Base-by-base conservation (phyloP, 108 stramenopile species). In the Cyclotella baltica region DNA sequence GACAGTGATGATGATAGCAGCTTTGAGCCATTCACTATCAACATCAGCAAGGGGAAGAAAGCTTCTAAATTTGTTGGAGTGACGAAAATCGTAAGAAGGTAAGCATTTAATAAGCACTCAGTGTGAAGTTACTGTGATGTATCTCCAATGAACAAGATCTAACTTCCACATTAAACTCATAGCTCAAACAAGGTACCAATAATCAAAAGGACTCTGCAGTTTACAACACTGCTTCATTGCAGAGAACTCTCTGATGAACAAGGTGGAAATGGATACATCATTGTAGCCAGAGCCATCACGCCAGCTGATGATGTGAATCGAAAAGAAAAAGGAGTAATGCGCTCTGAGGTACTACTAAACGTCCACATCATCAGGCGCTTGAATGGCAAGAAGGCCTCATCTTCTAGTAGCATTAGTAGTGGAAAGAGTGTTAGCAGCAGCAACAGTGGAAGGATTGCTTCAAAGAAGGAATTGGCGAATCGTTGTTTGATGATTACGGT, bases 401-500 rank as follows among this genome's bases (percentile, higher is more conserved):
- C 47, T n/a, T 48, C 47, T 48, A 6, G 47, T 48, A 48, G 47
- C 47, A 48, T 46, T 9, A 31, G 38, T 10, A 25, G 34, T 35
- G 35, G 66, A 16, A 68, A 50, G 31, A 73, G 53, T 23, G 67
- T 73, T 27, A 33, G 29, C 13, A 62, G 20, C 11, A 66, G 65
- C 28, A 16, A 56, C 13, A 77, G 67, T 52, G 76, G 80, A 27
- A 75, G 80, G 37, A 63, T 84, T 33, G 76, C 86, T 30, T 82
- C 73, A 11, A 76, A 73, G 52, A 76, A 68, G 43, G 85, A 88
- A 40, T 63, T 72, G 43, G 58, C 63, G 30, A 72, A 85, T 74
- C 74, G 79, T 38, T 90, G 88, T 65, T 61, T 89, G 28, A 86
- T 94, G 87, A 87, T 91, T 25, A 89, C 86, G 46, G 86, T 91